phyloP scores from a whole-genome alignment of 352 stramenopile genomes.

The Aphanomyces invadans region DNA sequence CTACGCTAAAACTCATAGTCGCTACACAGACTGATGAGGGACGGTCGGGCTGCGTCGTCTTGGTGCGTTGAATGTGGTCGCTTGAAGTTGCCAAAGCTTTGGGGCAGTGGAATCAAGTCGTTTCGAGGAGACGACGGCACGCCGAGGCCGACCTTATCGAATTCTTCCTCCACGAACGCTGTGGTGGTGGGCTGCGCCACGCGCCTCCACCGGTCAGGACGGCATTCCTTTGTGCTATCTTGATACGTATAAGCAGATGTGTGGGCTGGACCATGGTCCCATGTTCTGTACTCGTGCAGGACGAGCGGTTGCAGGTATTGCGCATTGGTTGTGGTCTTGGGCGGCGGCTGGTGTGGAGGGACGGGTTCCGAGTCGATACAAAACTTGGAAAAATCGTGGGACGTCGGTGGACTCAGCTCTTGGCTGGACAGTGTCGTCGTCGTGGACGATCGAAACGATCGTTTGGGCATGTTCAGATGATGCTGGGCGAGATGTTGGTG shows the following conservation, averaged over 20 bases:
- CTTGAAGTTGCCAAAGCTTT: not conserved
- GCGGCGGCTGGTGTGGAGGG: not conserved
- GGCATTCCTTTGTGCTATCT: not conserved
- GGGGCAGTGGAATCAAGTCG: constrained; percentile 7
- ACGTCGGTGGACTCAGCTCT: constrained; percentile 3
- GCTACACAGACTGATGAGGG: constrained; percentile 12
- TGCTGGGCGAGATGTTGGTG: not conserved
- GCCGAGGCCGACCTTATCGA: not conserved
- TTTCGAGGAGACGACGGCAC: not conserved
- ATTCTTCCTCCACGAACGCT: not conserved
- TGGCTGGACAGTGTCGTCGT: constrained; percentile 3
- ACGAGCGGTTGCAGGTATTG: not conserved
- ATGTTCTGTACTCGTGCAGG: not conserved
- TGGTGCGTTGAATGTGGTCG: not conserved
- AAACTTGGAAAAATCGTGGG: constrained; percentile 2
- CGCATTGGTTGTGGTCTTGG: not conserved
- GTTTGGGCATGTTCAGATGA: constrained; percentile 3
- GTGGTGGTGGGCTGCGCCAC: not conserved
- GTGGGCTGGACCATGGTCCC: no score
- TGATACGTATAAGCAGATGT: not conserved
- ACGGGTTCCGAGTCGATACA: not conserved
- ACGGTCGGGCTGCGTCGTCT: not conserved
- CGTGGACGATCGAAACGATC: constrained; percentile 3
- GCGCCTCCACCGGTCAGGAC: constrained; percentile 2
- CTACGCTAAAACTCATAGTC: constrained; percentile 17